Evolutionary conservation across 2,329 filamentous ascomycete species (phyloP).

Genomic region (Colletotrichum sp.): DNA sequence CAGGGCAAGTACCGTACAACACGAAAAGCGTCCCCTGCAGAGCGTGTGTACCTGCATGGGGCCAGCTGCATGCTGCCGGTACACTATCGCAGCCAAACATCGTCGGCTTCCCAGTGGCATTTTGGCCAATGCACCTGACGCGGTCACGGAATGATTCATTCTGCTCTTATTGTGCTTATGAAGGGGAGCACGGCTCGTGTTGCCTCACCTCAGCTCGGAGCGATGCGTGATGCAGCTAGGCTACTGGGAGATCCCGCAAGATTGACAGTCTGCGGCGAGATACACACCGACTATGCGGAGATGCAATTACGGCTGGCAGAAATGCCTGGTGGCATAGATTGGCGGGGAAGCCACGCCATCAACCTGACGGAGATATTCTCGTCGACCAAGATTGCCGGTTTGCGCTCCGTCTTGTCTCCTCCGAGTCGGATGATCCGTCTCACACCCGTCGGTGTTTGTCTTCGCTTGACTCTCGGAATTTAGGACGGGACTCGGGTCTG

Average conservation of each 20-base stretch:
- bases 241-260: neutral
- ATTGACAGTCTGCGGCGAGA: neutral
- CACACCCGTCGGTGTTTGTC: neutral
- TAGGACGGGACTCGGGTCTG: neutral
- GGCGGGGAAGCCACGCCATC: neutral
- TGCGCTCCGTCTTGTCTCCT: neutral
- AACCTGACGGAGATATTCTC: neutral
- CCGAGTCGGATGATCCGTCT: neutral
- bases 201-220: neutral
- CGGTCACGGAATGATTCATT: neutral
- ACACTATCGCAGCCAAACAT: neutral
- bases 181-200: neutral
- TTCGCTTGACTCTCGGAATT: neutral
- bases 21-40: neutral
- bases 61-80: constrained; percentile 6
- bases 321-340: neutral
- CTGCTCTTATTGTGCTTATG: neutral
- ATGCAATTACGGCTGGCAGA: neutral
- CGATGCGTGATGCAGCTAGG: neutral
- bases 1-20: neutral
- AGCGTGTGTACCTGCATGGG: constrained; percentile 6
- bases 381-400: neutral
- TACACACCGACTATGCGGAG: neutral
- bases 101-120: neutral
- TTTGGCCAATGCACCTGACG: neutral